Evolutionary conservation across 2,329 filamentous ascomycete species (phyloP), one percentile per base, ranked within the genome.

Genomic region (Ceratocystis eucalypticola): DNA sequence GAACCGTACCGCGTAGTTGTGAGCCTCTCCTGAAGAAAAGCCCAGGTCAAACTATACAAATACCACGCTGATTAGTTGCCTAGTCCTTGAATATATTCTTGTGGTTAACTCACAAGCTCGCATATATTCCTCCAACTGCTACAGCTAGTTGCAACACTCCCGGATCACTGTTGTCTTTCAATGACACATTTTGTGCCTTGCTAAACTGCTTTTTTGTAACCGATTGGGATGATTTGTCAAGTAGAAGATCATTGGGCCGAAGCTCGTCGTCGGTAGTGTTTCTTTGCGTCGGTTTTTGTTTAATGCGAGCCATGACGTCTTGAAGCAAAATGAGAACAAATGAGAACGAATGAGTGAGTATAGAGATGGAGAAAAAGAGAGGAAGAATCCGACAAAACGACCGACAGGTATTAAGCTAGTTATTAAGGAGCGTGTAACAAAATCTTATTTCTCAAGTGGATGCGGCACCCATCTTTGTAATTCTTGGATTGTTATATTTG

Each of bases 81-180:
- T 41, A 4, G 48, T 53, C 2, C 22, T 65, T 30, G 33, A 8
- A 20, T 62, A 25, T 66, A 33, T 53, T n/a, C 33, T 64, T n/a
- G 20, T 7, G 30, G 3, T 25, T 17, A 37, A 77, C 83, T 73
- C 83, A 96, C 93, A 99, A 99, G 45, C 92, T 96, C 45, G 88
- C 91, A 75, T 99, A 99, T 71, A 99, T 99, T 68, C 94, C 94
- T 5, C 86, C 86, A n/a, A 96, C 91, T 70, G 92, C 93, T 69
- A 96, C 84, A 62, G 92, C 77, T 66, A 96, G 83, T 75, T 96
- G 88, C 72, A 88, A 73, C 37, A 90, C 74, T 3, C 89, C 88
- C 7, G 87, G 81, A 33, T 84, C 81, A 65, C 77, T 72, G 70
- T 63, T 45, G 70, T 63, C 61, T 33, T 46, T 8, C 25, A 50